Base-by-base conservation (phyloP, 768 basidiomycete species). In the Artomyces pyxidatus region DNA sequence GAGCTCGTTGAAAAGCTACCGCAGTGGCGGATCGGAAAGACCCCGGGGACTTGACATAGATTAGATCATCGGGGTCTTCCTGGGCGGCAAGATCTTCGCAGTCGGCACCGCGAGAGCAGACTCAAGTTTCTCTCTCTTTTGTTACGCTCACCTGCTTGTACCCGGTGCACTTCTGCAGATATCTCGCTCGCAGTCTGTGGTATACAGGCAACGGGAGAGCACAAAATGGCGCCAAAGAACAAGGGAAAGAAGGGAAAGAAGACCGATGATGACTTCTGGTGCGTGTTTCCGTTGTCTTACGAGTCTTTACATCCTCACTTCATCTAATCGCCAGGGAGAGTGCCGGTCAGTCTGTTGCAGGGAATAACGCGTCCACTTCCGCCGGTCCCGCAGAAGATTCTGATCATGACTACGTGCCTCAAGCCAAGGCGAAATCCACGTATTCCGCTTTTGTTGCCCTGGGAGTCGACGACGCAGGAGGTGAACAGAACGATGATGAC, bases 211-310 rank as follows among this genome's bases (percentile, higher is more conserved):
- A n/a, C n/a, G n/a, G n/a, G n/a, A n/a, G n/a, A n/a, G n/a, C n/a
- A 45, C 1, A 40, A 21, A 25, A 79, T 80, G 77, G 71, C 82
- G 27, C 81, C 82, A 25, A 83, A 84, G 63, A 76, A 73, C 63
- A 90, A 90, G 63, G 91, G 85, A 55, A 95, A 94, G 73, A 94
- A 92, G 61, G 80, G 75, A 26, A 92, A 92, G 71, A 85, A 81
- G 59, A 81, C 85, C 57, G 90, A 94, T 55, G 88, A 90, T 59
- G 82, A 78, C 32, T 87, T 77, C 69, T 95, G 91, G 91, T 89
- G 42, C 28, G 71, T 51, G 12, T 28, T 16, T 30, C 41, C 39
- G 43, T 44, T 37, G 23, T 32, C 21, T 25, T 26, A 35, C 42
- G 35, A 37, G 37, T 37, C 6, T 12, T 12, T 39, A 5, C 21